These are phyloP conservation scores for Rhododendron simsii DNA, from an alignment of 148 eudicot genomes.

Conservation along the genomic window DNA sequence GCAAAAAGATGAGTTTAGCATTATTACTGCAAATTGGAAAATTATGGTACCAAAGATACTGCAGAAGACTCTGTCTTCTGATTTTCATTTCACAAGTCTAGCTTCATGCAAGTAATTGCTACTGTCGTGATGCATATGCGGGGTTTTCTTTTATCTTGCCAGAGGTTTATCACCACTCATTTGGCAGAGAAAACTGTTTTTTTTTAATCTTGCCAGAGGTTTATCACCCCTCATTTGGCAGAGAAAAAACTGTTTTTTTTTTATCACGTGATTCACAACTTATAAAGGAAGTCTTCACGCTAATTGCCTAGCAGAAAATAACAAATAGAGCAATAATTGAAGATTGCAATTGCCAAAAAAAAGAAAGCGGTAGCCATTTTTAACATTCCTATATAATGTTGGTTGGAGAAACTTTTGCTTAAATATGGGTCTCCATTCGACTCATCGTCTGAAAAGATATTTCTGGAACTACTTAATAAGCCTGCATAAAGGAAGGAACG, in stretches of 20 bases:
- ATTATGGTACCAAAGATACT: neutral
- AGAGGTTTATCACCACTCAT: neutral
- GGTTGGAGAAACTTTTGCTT: neutral
- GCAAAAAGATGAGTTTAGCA: neutral
- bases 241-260: neutral
- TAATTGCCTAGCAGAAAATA: neutral
- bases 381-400: neutral
- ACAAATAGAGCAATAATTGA: neutral
- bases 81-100: neutral
- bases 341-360: neutral
- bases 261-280: neutral
- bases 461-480: constrained; percentile 1
- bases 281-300: neutral
- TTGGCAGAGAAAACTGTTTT: neutral
- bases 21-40: neutral
- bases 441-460: neutral
- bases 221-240: neutral
- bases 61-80: neutral
- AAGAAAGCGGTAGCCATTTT: neutral
- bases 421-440: neutral
- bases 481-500: neutral
- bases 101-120: neutral
- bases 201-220: neutral
- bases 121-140: neutral
- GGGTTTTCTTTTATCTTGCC: neutral